phyloP scores from a whole-genome alignment of 1,284 basidiomycete species.

The Papiliotrema nemorosa region DNA sequence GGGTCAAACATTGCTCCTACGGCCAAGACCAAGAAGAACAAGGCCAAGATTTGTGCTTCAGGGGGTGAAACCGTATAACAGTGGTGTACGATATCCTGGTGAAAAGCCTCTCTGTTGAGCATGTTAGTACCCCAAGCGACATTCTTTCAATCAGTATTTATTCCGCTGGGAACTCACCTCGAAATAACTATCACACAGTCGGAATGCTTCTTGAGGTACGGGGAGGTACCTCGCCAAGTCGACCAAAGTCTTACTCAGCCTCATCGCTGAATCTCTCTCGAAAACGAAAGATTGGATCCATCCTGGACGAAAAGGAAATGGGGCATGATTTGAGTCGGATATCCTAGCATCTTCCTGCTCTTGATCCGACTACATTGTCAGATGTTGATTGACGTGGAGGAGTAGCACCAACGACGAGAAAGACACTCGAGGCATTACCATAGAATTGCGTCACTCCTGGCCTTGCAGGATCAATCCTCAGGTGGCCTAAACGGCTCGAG shows the following conservation, averaged over 20 bases:
- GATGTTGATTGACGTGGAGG: not conserved
- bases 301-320: slow-evolving; percentile 12
- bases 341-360: not conserved
- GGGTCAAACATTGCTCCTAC: slow-evolving; percentile 7
- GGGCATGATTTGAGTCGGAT: not conserved
- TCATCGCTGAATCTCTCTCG: slow-evolving; percentile 12
- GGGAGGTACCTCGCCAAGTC: slow-evolving; percentile 9
- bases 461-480: slow-evolving; percentile 6
- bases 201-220: slow-evolving; percentile 6
- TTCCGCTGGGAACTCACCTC: slow-evolving; percentile 3
- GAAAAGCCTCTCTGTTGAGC: slow-evolving; percentile 7
- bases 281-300: slow-evolving; percentile 17
- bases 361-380: too few relatives aligned
- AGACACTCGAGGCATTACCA: slow-evolving; percentile 17
- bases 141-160: slow-evolving; percentile 4
- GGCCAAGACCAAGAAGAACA: slow-evolving; percentile 14
- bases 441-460: slow-evolving; percentile 11
- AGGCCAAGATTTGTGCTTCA: slow-evolving; percentile 15
- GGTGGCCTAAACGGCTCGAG: not conserved
- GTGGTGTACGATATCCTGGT: slow-evolving; percentile 5
- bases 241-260: slow-evolving; percentile 3
- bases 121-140: slow-evolving; percentile 16
- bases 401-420: slow-evolving; percentile 11
- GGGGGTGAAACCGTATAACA: slow-evolving; percentile 6
- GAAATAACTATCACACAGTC: slow-evolving; percentile 9